Base-by-base conservation (phyloP, 139 green algal genomes). In the Asterochloris sp. region DNA sequence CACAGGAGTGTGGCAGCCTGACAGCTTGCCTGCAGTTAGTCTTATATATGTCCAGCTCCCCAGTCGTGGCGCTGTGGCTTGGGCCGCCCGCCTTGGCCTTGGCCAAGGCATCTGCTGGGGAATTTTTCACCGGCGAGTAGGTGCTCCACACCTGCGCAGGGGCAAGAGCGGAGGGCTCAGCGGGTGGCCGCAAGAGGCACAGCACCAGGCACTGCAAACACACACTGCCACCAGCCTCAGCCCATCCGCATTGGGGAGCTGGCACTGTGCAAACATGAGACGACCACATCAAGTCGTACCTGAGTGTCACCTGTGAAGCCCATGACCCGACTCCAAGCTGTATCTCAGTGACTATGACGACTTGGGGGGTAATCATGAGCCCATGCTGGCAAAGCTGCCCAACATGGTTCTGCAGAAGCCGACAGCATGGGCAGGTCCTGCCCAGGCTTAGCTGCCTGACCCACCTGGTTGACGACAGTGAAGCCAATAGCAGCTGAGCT, bases 81-180 rank as follows among this genome's bases (percentile, higher is more conserved):
- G 97, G 96, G 83, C 93, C 92, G 73, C 92, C 93, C 23, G 84
- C 83, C 29, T 83, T 79, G 24, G 85, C 91, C 91, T 99, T 99
- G 66, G 92, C 92, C 0, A 79, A 74, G 6, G 95, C 97, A 61
- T 98, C 96, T 6, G 85, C 91, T 1, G 92, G 88, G 13, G 89
- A 94, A 90, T 99, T 99, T 87, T 99, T 99, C 62, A 99, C 97
- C 12, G 97, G 96, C 0, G 90, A 96, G 89, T 99, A 99, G 13
- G 92, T 94, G 0, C 94, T 91, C 96, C 96, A 99, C 73, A 96
- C 95, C 89, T 96, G 86, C 29, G 81, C 10, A 47, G 13, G 29
- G 28, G 4, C 76, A 38, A 14, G 21, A 24, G 68, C 24, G 21
- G 38, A 24, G 23, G 29, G 17, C 29, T 29, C 17, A 14, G 28